These are phyloP conservation scores for Lactuca saligna DNA, from an alignment of 129 eudicot genomes.

Conservation along the genomic window DNA sequence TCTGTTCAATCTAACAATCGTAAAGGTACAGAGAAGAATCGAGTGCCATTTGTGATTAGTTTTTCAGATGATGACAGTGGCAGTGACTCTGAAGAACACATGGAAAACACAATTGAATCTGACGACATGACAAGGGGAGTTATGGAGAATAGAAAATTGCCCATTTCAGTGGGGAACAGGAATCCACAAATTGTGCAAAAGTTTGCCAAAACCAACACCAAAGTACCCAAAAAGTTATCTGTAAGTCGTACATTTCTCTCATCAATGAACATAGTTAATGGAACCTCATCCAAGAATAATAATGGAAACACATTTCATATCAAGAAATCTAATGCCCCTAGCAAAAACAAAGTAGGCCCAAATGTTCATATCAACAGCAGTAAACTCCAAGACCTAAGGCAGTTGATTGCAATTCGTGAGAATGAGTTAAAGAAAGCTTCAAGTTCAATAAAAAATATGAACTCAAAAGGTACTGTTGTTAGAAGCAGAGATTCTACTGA, in stretches of 20 bases:
- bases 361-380: slow-evolving; percentile 43
- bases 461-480: slow-evolving; percentile 7
- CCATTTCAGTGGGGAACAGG: slow-evolving; percentile 30
- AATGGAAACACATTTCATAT: slow-evolving; percentile 27
- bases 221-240: slow-evolving; percentile 43
- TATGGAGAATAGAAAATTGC: slow-evolving; percentile 28
- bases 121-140: slow-evolving; percentile 28
- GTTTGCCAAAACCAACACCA: slow-evolving; percentile 29
- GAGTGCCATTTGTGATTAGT: slow-evolving; percentile 72
- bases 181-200: slow-evolving; percentile 30
- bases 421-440: slow-evolving; percentile 54
- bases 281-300: slow-evolving; percentile 38
- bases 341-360: slow-evolving; percentile 34
- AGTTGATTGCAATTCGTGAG: slow-evolving; percentile 75
- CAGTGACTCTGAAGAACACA: slow-evolving; percentile 58
- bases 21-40: slow-evolving; percentile 46
- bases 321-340: slow-evolving; percentile 30
- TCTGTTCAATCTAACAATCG: slow-evolving; percentile 28
- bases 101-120: slow-evolving; percentile 21
- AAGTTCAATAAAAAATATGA: slow-evolving; percentile 29
- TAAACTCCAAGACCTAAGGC: slow-evolving; percentile 74
- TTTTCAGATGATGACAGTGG: slow-evolving; percentile 84
- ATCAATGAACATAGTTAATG: slow-evolving; percentile 39
- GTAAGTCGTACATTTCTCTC: slow-evolving; percentile 43
- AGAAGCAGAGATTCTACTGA: slow-evolving; percentile 35